Percentiles rank a stretch among this genome's conserved stretches.
phyloP scores from a whole-genome alignment of 305 asterid species.

The Solanum hybrid region DNA sequence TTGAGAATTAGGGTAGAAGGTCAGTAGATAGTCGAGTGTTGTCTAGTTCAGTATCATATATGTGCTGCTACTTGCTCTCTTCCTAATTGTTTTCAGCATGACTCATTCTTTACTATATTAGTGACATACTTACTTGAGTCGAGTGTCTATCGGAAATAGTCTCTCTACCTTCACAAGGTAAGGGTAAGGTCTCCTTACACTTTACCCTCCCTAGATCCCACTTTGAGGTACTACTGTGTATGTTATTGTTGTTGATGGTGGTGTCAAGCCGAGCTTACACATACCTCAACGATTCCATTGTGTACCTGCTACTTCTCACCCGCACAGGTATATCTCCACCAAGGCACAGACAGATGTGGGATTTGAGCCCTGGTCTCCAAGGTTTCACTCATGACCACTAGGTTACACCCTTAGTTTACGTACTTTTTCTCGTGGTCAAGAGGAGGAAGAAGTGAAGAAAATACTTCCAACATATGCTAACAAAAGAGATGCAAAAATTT shows the following conservation, averaged over 20 bases:
- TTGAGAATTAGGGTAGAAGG: neutral
- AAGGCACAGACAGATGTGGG: neutral
- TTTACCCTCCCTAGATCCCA: neutral
- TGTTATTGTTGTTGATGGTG: neutral
- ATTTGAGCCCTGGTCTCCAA: neutral
- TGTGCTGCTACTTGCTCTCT: neutral
- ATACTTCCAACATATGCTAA: neutral
- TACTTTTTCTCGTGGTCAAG: neutral
- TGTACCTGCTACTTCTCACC: neutral
- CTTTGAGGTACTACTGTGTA: fast-evolving
- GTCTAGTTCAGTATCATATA: neutral
- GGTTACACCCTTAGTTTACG: neutral
- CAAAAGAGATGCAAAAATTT: neutral
- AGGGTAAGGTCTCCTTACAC: neutral
- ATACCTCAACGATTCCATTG: neutral
- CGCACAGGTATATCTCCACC: neutral
- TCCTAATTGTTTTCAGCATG: neutral
- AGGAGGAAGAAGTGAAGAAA: neutral
- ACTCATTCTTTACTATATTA: neutral
- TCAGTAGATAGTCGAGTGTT: too few species aligned
- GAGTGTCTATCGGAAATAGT: neutral
- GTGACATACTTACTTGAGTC: neutral
- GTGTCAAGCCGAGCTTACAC: neutral
- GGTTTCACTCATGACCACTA: neutral
- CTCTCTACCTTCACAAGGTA: neutral